Percentiles rank a stretch among this genome's conserved stretches.
Conservation (phyloP, 2,329 filamentous ascomycete genomes). For the Ophiostoma australiae region DNA sequence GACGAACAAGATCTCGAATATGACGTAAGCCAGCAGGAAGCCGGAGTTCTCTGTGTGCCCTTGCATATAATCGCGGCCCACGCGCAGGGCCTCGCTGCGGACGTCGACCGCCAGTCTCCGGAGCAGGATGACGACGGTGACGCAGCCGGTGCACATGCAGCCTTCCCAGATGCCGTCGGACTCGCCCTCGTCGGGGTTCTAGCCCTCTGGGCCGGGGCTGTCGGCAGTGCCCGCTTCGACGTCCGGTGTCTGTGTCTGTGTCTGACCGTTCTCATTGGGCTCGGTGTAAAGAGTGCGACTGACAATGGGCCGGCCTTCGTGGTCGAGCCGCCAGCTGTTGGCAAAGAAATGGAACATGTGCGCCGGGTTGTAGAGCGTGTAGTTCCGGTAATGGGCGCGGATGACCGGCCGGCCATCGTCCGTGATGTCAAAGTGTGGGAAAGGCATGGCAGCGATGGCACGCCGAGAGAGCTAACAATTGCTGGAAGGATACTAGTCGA, state of each 20-base stretch:
- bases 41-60: too few relatives aligned
- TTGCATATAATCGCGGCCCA: too few relatives aligned
- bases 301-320: not conserved
- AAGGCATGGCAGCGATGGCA: not conserved
- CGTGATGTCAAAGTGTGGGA: not conserved
- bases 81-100: not conserved
- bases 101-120: not conserved
- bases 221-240: not conserved
- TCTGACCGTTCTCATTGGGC: not conserved
- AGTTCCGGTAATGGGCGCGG: not conserved
- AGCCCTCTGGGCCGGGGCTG: not conserved
- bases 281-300: not conserved
- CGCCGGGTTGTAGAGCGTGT: not conserved
- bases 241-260: not conserved
- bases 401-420: not conserved
- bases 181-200: not conserved
- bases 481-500: too few relatives aligned
- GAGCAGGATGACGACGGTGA: not conserved
- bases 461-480: too few relatives aligned
- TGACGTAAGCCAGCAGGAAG: not conserved
- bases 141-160: not conserved
- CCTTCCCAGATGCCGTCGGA: not conserved
- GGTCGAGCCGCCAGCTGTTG: not conserved
- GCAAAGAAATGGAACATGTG: not conserved
- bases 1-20: not conserved